A percentile compares a stretch with the other conserved stretches of the same genome.
Conservation (phyloP, 192 early-diverging fungal genomes). For the Coemansia umbellata region DNA sequence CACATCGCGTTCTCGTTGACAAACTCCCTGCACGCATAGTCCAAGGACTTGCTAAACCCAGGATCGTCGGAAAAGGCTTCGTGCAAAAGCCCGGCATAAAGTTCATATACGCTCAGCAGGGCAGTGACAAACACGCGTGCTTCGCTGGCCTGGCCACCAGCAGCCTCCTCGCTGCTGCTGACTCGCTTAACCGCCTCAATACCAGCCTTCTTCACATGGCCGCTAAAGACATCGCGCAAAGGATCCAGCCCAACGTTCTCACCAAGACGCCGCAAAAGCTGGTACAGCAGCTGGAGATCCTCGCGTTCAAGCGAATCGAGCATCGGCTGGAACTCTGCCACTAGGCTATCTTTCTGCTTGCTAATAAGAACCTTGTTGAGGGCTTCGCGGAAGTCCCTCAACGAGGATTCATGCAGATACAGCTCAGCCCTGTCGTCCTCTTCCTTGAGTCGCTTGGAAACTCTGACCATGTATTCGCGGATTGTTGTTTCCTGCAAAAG, state of each 20-base stretch:
- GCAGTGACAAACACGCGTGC: conserved; percentile 77
- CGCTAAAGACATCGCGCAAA: conserved; percentile 70
- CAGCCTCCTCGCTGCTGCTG: conserved; percentile 53
- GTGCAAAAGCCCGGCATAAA: conserved; percentile 76
- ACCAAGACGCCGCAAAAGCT: conserved; percentile 74
- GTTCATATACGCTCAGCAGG: conserved; percentile 80
- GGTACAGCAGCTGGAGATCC: conserved; percentile 85
- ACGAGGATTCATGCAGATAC: conserved; percentile 81
- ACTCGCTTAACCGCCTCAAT: conserved; percentile 76
- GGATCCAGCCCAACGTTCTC: conserved; percentile 68
- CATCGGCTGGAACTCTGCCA: conserved; percentile 87
- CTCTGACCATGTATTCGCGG: conserved; percentile 94
- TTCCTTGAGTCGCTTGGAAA: conserved; percentile 64
- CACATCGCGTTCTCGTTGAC: conserved; percentile 90
- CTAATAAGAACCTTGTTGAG: conserved; percentile 87
- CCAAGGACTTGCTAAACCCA: conserved; percentile 84
- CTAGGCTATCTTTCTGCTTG: conserved; percentile 75
- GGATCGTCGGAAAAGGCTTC: conserved; percentile 73
- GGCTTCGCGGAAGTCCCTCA: conserved; percentile 70
- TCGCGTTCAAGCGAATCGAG: conserved; percentile 84
- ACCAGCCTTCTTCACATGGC: conserved; percentile 75
- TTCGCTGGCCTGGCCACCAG: conserved; percentile 34
- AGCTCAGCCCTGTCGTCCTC: conserved; percentile 86
- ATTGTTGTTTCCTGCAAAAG: conserved; percentile 88
- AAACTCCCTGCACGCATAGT: conserved; percentile 91